Base-by-base conservation (phyloP, 2,329 filamentous ascomycete species). In the Penicillium sp. region DNA sequence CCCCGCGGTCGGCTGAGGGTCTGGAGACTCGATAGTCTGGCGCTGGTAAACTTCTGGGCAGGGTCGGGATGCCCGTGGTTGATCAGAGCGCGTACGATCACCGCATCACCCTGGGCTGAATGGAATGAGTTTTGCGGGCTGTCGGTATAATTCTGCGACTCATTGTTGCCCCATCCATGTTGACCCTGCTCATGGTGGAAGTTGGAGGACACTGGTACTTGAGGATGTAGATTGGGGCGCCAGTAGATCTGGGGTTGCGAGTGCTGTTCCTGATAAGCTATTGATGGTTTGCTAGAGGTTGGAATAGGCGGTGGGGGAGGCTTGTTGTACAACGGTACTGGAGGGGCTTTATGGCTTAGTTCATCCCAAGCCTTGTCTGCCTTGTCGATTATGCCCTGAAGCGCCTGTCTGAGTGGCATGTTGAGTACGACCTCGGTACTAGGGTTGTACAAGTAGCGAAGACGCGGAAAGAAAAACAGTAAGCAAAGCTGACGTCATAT, bases 91-190 rank as follows among this genome's bases (percentile, higher is more conserved):
- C 63, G 63, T 37, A 65, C 56, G 36, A 65, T 61, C 57, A 65
- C 17, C 35, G 61, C 61, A 48, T 65, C 61, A 25, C 61, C 63
- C 19, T 64, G 55, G 48, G 5, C 16, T 47, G 61, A 62, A 59
- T 65, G 62, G 57, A 65, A 64, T 49, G 61, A 63, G 53, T 65
- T 65, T 52, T 65, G 58, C 12, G 54, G 61, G 40, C 51, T 63
- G 54, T 64, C 60, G 52, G 53, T 35, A 41, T 65, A 65, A 53
- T 65, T 64, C 55, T 65, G 63, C 28, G 61, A 19, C 52, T 65
- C 63, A 31, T 65, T 56, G 56, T 65, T 65, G 49, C 63, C 63
- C 62, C 62, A 65, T 42, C 62, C 62, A 55, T 65, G 56, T 50
- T 65, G 62, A 36, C 62, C 62, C 30, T 64, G 62, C 53, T 65